Evolutionary conservation across 805 yeast species (phyloP).

Genomic region (Wickerhamiella sorbophila): DNA sequence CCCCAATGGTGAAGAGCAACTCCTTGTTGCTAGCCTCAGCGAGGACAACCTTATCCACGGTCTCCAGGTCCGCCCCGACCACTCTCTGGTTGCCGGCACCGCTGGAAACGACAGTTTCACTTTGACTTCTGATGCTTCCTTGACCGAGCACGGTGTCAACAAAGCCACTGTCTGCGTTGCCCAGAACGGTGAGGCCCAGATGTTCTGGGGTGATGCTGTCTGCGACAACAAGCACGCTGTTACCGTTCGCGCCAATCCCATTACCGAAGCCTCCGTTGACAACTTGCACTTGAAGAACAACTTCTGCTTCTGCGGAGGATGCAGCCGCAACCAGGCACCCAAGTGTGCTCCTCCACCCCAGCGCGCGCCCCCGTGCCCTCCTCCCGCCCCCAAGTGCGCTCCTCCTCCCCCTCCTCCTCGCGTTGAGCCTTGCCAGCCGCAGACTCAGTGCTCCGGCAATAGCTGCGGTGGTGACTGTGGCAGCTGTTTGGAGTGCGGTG

Average conservation of each 20-base stretch:
- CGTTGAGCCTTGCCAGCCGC: background rate
- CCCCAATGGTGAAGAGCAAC: background rate
- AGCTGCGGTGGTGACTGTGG: background rate
- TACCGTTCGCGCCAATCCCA: background rate
- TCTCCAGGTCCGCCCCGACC: background rate
- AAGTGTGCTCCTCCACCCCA: background rate
- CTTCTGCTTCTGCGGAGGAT: background rate
- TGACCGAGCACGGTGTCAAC: background rate
- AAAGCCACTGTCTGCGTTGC: background rate
- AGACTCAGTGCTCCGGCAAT: background rate
- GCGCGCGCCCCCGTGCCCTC: conserved; percentile 1
- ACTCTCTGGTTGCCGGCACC: background rate
- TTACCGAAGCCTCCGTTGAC: background rate
- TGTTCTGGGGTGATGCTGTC: background rate
- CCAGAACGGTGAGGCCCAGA: background rate
- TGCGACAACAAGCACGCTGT: background rate
- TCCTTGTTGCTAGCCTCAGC: background rate
- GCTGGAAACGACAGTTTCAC: background rate
- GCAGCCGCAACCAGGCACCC: background rate
- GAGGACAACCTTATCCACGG: background rate
- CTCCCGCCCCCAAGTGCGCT: conserved; percentile 1
- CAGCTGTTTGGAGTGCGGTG: background rate
- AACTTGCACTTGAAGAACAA: background rate
- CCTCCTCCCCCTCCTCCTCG: background rate
- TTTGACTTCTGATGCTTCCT: conserved; percentile 10